phyloP scores from a whole-genome alignment of 805 yeast genomes.

The Nakazawaea ernobii region DNA sequence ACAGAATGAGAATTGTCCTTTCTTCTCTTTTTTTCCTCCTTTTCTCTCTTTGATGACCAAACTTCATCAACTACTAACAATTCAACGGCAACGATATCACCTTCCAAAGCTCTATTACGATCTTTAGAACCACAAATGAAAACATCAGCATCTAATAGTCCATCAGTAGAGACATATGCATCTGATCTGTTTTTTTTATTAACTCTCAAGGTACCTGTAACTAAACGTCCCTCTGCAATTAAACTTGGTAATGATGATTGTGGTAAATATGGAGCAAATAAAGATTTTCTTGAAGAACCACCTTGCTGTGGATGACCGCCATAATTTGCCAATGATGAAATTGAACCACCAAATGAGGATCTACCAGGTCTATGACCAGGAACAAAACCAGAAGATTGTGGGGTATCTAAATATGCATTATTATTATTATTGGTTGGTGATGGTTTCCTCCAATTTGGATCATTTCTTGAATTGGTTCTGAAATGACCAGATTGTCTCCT shows the following conservation, averaged over 20 bases:
- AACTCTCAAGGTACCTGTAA: constrained; percentile 88
- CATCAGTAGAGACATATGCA: constrained; percentile 97
- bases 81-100: constrained; percentile 95
- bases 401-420: constrained; percentile 14
- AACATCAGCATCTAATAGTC: constrained; percentile 91
- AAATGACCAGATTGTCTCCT: constrained; percentile 36
- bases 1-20: constrained; percentile 46
- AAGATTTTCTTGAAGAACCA: constrained; percentile 55
- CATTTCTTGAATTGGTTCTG: constrained; percentile 33
- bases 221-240: constrained; percentile 84
- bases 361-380: constrained; percentile 74
- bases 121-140: constrained; percentile 98
- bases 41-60: constrained; percentile 94
- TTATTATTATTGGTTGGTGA: constrained; percentile 28
- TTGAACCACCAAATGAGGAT: constrained; percentile 63
- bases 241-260: constrained; percentile 88
- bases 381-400: constrained; percentile 33
- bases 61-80: constrained; percentile 93
- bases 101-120: constrained; percentile 95
- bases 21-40: constrained; percentile 94
- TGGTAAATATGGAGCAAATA: constrained; percentile 94
- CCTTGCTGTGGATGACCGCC: constrained; percentile 21
- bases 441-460: constrained; percentile 63
- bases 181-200: constrained; percentile 95
- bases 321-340: constrained; percentile 41